A percentile compares a stretch with the other conserved stretches of the same genome.
These are phyloP conservation scores for Colletotrichum cuscutae DNA, from an alignment of 2,329 filamentous ascomycete genomes.

Conservation along the genomic window DNA sequence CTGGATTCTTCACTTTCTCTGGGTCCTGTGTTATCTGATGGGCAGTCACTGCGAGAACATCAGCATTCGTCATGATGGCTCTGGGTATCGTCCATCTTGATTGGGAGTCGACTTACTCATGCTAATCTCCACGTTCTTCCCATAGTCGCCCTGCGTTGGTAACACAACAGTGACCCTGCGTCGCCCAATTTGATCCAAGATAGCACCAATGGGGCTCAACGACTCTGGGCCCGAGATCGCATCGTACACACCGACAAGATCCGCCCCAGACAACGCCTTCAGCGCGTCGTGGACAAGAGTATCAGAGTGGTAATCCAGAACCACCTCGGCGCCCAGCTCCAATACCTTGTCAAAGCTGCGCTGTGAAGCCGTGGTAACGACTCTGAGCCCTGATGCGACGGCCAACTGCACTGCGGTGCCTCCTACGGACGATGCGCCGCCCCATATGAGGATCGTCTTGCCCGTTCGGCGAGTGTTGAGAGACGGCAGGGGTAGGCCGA, in stretches of 20 bases:
- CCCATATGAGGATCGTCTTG: conserved; percentile 50
- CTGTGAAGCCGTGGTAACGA: conserved; percentile 53
- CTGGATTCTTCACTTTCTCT: background rate
- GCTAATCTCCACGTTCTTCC: background rate
- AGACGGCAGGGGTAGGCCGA: conserved; percentile 28
- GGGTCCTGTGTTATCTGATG: background rate
- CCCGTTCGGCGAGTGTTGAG: conserved; percentile 1
- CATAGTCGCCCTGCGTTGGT: background rate
- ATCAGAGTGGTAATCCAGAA: conserved; percentile 54
- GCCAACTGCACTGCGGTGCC: conserved; percentile 57
- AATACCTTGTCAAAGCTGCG: conserved; percentile 54
- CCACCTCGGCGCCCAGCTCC: conserved; percentile 52
- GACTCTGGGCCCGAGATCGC: background rate
- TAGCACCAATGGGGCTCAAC: background rate
- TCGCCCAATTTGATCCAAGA: background rate
- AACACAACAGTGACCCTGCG: background rate
- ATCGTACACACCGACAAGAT: conserved; percentile 1
- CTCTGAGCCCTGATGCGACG: conserved; percentile 53
- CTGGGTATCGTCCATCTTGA: too few relatives aligned
- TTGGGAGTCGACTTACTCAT: too few relatives aligned
- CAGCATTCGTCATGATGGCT: too few relatives aligned
- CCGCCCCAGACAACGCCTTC: background rate
- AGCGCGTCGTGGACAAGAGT: conserved; percentile 40
- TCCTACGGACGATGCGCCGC: conserved; percentile 59
- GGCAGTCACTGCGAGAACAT: background rate